Percentiles rank a stretch among this genome's conserved stretches.
phyloP scores from a whole-genome alignment of 176 grass and related monocot genomes.

The Microstegium vimineum region DNA sequence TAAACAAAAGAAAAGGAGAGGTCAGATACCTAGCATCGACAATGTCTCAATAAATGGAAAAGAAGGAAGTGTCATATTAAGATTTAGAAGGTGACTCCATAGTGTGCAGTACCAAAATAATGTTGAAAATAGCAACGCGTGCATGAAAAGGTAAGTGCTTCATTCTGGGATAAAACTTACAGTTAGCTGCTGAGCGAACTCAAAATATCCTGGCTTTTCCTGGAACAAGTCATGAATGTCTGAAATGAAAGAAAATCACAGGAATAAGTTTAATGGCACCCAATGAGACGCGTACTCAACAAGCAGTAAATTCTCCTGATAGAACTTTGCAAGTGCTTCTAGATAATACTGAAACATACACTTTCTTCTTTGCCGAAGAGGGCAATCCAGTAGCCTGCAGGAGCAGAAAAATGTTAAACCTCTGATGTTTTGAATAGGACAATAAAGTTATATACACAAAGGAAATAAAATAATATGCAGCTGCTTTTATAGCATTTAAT shows the following conservation, averaged over 20 bases:
- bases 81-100: neutral
- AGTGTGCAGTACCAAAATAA: neutral
- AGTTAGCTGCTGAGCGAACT: conserved; percentile 75
- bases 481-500: conserved; percentile 1
- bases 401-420: conserved; percentile 7
- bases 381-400: conserved; percentile 64
- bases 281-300: neutral
- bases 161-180: conserved; percentile 42
- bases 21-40: neutral
- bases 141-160: conserved; percentile 17
- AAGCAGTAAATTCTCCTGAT: neutral
- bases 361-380: conserved; percentile 77
- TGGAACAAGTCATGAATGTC: conserved; percentile 66
- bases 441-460: neutral
- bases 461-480: neutral
- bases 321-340: conserved; percentile 18
- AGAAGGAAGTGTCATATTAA: neutral
- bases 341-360: conserved; percentile 53
- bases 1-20: neutral
- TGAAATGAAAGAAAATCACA: conserved; percentile 34
- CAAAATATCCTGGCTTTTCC: conserved; percentile 72
- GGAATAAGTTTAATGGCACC: conserved; percentile 4
- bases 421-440: conserved; percentile 14
- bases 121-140: conserved; percentile 2
- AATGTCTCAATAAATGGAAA: neutral